Percentiles rank a stretch among this genome's conserved stretches.
phyloP scores from a whole-genome alignment of 1,139 yeast species.

The Protomyces macrosporus region DNA sequence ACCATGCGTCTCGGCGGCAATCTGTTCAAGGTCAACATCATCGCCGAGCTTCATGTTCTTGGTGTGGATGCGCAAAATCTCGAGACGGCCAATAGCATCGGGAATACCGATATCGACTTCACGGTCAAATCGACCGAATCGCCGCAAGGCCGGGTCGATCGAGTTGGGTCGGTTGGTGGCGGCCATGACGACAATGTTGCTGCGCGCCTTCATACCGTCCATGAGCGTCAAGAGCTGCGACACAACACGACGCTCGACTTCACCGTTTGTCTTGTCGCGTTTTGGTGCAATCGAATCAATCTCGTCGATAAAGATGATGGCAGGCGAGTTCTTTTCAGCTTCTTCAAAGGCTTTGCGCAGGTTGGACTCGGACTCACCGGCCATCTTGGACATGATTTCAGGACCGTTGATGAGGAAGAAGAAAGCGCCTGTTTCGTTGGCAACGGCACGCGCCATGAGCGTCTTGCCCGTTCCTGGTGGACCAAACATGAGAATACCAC shows the following conservation, averaged over 20 bases:
- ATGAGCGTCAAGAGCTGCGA: constrained; percentile 92
- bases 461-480: constrained; percentile 99
- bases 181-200: constrained; percentile 91
- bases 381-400: constrained; percentile 99
- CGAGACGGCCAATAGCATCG: constrained; percentile 97
- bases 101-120: constrained; percentile 99
- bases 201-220: constrained; percentile 99
- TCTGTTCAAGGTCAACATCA: constrained; percentile 90
- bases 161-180: constrained; percentile 98
- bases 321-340: constrained; percentile 97
- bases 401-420: constrained; percentile 98
- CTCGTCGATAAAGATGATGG: constrained; percentile 96
- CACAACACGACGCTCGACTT: constrained; percentile 96
- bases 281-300: constrained; percentile 98
- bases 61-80: constrained; percentile 86
- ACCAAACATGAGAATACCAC: constrained; percentile 95
- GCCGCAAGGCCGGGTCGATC: constrained; percentile 94
- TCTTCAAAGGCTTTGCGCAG: constrained; percentile 97
- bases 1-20: constrained; percentile 91
- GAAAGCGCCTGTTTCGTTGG: constrained; percentile 98
- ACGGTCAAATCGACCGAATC: constrained; percentile 98
- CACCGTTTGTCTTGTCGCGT: constrained; percentile 99
- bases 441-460: constrained; percentile 99
- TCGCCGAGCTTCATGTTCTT: constrained; percentile 95
- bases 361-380: constrained; percentile 98